phyloP scores from a whole-genome alignment of 768 basidiomycete species.

The Pseudohyphozyma bogoriensis region DNA sequence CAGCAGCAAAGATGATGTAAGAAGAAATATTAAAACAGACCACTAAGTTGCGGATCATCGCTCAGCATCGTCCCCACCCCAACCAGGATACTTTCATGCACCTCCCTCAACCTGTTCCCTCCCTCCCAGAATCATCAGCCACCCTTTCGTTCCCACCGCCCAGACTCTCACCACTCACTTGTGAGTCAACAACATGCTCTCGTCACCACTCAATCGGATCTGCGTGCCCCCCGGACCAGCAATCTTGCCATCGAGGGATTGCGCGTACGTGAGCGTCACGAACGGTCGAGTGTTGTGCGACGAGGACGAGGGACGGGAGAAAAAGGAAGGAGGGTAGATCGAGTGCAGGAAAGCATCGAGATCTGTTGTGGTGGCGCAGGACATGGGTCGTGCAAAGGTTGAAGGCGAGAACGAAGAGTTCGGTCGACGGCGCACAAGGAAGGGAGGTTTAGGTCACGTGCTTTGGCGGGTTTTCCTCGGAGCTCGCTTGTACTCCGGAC shows the following conservation, averaged over 20 bases:
- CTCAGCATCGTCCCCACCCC: conserved; percentile 82
- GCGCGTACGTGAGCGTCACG: conserved; percentile 43
- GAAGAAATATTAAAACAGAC: conserved; percentile 59
- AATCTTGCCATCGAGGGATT: conserved; percentile 62
- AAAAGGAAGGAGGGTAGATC: not conserved
- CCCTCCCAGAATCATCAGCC: not conserved
- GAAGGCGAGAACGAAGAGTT: too few relatives aligned
- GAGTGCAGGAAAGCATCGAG: not conserved
- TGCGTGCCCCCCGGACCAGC: conserved; percentile 63
- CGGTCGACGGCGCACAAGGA: too few relatives aligned
- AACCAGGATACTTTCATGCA: conserved; percentile 87
- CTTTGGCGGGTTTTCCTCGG: too few relatives aligned
- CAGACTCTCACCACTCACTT: conserved; percentile 47
- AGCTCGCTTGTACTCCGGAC: too few relatives aligned
- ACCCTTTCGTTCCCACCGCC: too few relatives aligned
- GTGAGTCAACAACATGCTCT: conserved; percentile 90
- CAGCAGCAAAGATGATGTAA: not conserved
- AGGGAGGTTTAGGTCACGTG: too few relatives aligned
- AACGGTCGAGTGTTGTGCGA: conserved; percentile 5
- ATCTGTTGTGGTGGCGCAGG: too few relatives aligned
- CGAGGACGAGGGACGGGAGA: not conserved
- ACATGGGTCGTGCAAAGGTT: too few relatives aligned
- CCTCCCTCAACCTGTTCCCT: conserved; percentile 62
- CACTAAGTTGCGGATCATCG: conserved; percentile 89
- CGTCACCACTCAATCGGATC: conserved; percentile 68